Evolutionary conservation across 176 grass and related monocot genomes (phyloP).

Genomic region (Melocanna baccifera): DNA sequence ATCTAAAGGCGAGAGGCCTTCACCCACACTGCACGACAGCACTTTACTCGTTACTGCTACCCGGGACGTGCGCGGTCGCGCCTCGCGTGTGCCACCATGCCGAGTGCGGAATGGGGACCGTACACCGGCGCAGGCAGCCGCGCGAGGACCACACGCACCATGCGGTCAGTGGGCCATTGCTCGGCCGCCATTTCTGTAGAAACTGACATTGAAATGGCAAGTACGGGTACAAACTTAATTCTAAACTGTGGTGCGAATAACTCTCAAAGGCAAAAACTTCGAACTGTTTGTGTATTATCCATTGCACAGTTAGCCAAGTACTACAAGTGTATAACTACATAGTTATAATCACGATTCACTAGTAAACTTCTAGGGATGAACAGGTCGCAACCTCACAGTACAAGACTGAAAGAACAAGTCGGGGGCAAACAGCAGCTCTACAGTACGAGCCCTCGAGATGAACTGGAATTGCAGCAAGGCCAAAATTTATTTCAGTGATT

Average conservation of each 20-base stretch:
- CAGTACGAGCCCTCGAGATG: not conserved
- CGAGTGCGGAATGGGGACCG: not conserved
- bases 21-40: not conserved
- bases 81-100: not conserved
- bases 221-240: no score
- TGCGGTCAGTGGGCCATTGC: no score
- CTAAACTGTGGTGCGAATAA: not conserved
- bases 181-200: no score
- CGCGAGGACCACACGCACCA: no score
- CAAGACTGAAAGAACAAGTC: not conserved
- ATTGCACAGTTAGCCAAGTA: not conserved
- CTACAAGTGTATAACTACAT: not conserved
- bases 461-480: not conserved
- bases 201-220: no score
- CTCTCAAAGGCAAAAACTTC: not conserved
- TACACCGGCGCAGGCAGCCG: no score
- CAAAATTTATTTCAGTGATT: slow-evolving; percentile 18
- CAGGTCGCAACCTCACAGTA: not conserved
- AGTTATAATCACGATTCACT: not conserved
- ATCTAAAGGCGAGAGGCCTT: not conserved
- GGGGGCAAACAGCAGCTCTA: not conserved
- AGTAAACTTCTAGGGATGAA: not conserved
- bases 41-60: not conserved
- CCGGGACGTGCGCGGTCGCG: not conserved
- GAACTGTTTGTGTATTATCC: not conserved